A percentile compares a stretch with the other conserved stretches of the same genome.
phyloP scores from a whole-genome alignment of 352 stramenopile species.

The Globisporangium perplexum region DNA sequence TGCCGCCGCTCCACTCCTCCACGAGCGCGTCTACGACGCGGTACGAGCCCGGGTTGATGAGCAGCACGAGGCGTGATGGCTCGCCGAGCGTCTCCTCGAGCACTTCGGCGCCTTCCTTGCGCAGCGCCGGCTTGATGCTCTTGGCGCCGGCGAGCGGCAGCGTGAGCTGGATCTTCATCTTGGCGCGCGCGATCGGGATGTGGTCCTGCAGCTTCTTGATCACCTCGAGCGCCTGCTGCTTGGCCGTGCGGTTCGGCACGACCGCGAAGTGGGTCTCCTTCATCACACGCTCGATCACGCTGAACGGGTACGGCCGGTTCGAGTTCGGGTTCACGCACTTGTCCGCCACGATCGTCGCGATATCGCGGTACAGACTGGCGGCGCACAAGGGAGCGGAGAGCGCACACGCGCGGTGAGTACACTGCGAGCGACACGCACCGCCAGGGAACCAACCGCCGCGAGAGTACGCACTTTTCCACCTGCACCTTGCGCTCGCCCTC shows the following conservation, averaged over 20 bases:
- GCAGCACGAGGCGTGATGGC: slow-evolving; percentile 50
- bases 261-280: slow-evolving; percentile 95
- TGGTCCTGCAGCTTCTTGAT: slow-evolving; percentile 92
- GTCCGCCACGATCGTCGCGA: slow-evolving; percentile 95
- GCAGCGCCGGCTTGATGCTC: slow-evolving; percentile 51
- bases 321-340: slow-evolving; percentile 97
- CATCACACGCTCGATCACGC: slow-evolving; percentile 96
- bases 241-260: slow-evolving; percentile 92
- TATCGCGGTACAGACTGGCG: slow-evolving; percentile 92
- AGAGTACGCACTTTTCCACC: slow-evolving; percentile 71
- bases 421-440: no score
- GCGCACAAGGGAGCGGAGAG: no score
- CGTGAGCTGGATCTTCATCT: slow-evolving; percentile 94
- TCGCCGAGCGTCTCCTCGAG: slow-evolving; percentile 59
- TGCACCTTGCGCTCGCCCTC: slow-evolving; percentile 93
- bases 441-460: no score
- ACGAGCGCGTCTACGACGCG: slow-evolving; percentile 70
- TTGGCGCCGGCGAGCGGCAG: slow-evolving; percentile 38
- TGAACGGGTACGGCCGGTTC: slow-evolving; percentile 95
- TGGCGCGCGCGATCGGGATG: slow-evolving; percentile 94
- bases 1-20: slow-evolving; percentile 42
- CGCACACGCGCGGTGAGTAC: no score
- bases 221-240: slow-evolving; percentile 96
- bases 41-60: slow-evolving; percentile 76
- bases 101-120: slow-evolving; percentile 61